A percentile compares a stretch with the other conserved stretches of the same genome.
These are phyloP conservation scores for Pseudisothecium myosuroides DNA, from an alignment of 225 moss, liverwort and hornwort genomes.

Conservation along the genomic window DNA sequence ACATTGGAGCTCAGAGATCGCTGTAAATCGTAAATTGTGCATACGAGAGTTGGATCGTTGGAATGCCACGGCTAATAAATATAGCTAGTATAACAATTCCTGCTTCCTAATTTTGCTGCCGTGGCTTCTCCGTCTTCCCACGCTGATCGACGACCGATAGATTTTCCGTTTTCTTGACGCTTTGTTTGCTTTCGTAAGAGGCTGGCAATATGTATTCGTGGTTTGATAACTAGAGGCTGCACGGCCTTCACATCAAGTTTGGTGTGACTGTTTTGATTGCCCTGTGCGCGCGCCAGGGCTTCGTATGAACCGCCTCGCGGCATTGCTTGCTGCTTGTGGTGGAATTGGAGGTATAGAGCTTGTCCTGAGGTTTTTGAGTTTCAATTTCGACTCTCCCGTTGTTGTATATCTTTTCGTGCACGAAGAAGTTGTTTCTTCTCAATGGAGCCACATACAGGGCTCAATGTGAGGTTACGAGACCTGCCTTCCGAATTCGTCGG, in stretches of 20 bases:
- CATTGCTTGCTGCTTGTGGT: neutral
- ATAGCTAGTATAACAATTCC: too few relatives aligned
- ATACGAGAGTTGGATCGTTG: neutral
- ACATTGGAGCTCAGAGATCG: neutral
- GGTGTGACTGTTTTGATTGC: neutral
- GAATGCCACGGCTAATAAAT: neutral
- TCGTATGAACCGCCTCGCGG: neutral
- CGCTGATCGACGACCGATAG: neutral
- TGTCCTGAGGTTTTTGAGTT: too few relatives aligned
- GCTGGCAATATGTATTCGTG: neutral
- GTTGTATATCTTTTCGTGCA: neutral
- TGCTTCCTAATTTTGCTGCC: neutral
- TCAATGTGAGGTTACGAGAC: neutral
- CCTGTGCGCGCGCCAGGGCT: neutral
- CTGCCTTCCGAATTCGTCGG: neutral
- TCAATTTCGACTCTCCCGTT: neutral
- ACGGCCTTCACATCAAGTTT: neutral
- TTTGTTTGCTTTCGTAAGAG: too few relatives aligned
- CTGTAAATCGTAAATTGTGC: neutral
- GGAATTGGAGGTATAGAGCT: neutral
- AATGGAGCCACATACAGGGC: too few relatives aligned
- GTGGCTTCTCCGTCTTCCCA: neutral
- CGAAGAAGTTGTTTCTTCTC: neutral
- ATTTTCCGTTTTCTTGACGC: neutral
- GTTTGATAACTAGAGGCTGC: neutral